Conservation (phyloP, 805 yeast species). For the Cyberlindnera veronae region DNA sequence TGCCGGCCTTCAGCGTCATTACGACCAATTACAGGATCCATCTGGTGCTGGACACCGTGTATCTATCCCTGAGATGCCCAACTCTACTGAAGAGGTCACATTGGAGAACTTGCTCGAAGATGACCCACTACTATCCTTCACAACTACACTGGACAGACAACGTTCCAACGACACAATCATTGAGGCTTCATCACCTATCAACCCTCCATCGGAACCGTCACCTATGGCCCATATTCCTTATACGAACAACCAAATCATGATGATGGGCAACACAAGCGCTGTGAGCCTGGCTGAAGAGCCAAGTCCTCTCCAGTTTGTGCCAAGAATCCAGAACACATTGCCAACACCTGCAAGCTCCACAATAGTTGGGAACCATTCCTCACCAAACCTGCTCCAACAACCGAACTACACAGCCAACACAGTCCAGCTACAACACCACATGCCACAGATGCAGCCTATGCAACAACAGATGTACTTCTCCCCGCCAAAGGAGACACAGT, state of each 20-base stretch:
- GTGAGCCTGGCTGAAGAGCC: conserved; percentile 10
- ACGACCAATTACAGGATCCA: conserved; percentile 5
- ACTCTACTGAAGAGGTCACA: conserved; percentile 16
- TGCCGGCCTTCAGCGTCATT: conserved; percentile 20
- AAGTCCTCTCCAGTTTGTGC: not conserved
- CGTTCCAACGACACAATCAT: conserved; percentile 29
- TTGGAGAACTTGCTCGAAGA: conserved; percentile 26
- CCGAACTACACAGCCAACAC: conserved; percentile 10
- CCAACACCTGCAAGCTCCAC: conserved; percentile 19
- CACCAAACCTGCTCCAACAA: conserved; percentile 6
- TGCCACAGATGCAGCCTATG: conserved; percentile 1
- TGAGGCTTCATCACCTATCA: conserved; percentile 20
- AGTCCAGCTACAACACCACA: conserved; percentile 4
- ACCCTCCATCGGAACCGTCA: conserved; percentile 11
- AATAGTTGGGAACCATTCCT: conserved; percentile 9
- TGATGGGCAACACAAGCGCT: conserved; percentile 7
- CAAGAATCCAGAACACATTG: conserved; percentile 3
- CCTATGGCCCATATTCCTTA: conserved; percentile 3
- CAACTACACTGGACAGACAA: conserved; percentile 26
- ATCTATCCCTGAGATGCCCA: not conserved
- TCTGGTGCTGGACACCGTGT: conserved; percentile 12
- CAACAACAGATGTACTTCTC: conserved; percentile 4
- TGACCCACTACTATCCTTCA: conserved; percentile 26
- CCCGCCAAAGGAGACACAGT: conserved; percentile 1
- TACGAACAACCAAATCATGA: conserved; percentile 1